Evolutionary conservation across 2,329 filamentous ascomycete species (phyloP).

Genomic region (Didymella segeticola): DNA sequence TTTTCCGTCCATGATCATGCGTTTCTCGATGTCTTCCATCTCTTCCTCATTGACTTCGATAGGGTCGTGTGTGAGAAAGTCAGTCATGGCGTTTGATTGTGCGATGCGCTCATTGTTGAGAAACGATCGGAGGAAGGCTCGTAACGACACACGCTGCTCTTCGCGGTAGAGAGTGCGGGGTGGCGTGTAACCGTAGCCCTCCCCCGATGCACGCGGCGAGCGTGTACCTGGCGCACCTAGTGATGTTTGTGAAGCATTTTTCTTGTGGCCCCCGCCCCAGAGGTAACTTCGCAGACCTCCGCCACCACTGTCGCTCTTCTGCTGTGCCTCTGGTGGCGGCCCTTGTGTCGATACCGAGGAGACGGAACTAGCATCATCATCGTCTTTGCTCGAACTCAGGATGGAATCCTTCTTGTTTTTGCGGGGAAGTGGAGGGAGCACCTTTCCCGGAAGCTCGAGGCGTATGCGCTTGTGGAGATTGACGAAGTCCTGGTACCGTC

Average conservation of each 20-base stretch:
- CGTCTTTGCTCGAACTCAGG: slow-evolving; percentile 60
- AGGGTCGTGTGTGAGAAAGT: slow-evolving; percentile 79
- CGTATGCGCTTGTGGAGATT: slow-evolving; percentile 80
- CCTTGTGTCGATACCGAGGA: slow-evolving; percentile 79
- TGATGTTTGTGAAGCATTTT: slow-evolving; percentile 51
- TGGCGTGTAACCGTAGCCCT: slow-evolving; percentile 38
- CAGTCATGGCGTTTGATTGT: slow-evolving; percentile 79
- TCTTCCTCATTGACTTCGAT: slow-evolving; percentile 83
- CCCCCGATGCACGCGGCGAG: slow-evolving; percentile 44
- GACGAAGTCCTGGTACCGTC: slow-evolving; percentile 87
- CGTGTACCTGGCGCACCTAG: slow-evolving; percentile 30
- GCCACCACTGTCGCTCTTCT: slow-evolving; percentile 43
- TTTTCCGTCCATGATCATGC: slow-evolving; percentile 84
- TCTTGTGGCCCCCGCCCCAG: slow-evolving; percentile 48
- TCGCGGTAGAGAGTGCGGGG: slow-evolving; percentile 78
- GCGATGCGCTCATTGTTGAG: slow-evolving; percentile 85
- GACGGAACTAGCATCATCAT: slow-evolving; percentile 78
- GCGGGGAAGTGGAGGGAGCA: slow-evolving; percentile 82
- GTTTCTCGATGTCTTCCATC: slow-evolving; percentile 75
- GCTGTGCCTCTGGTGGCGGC: slow-evolving; percentile 48
- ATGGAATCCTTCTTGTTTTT: slow-evolving; percentile 87
- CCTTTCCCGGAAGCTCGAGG: slow-evolving; percentile 86
- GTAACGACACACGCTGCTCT: slow-evolving; percentile 86
- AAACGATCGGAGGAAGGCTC: slow-evolving; percentile 87
- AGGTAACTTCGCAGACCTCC: slow-evolving; percentile 56